Base-by-base conservation (phyloP, 2,329 filamentous ascomycete genomes). In the Ophiostoma sp. region DNA sequence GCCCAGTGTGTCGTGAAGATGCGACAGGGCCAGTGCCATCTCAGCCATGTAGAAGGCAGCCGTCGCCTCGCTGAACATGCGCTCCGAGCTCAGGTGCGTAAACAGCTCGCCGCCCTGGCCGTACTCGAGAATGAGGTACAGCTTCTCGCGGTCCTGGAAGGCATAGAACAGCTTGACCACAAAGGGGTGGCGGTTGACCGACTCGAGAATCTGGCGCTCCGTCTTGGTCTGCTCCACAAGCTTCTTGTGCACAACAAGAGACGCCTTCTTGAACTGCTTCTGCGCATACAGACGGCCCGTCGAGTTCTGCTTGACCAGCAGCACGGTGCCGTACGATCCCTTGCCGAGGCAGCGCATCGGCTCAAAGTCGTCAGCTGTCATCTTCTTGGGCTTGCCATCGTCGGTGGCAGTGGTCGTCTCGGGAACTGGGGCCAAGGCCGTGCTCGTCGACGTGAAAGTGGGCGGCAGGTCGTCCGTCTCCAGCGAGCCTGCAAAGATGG, bases 11-110 rank as follows among this genome's bases (percentile, higher is more conserved):
- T 93, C 91, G 83, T 99, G 96, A 33, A 99, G 88, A 82, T 99
- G 95, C 50, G 95, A 93, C 64, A 99, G 88, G 39, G 96, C 97
- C 31, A 99, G 89, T 4, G 97, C 90, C 90, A 99, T 97, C 84
- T 99, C 95, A 0, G 94, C 97, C 93, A 98, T 97, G 87, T 99
- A 99, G 82, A 98, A 99, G 1, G 95, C 93, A 0, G 95, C 93
- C 1, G 92, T 92, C 19, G 93, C 87, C 83, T 98, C 95, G 17
- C 92, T 88, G 78, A 99, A 98, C 93, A 98, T 98, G 81, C 94
- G 93, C 81, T 98, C 95, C 77, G 94, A 92, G 74, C 91, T 93
- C 33, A 99, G 87, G 79, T 98, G 95, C n/a, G 93, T 94, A 81
- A 99, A 99, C 6, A 99, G 87, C 83, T 99, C 97, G 73, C 97